phyloP scores from a whole-genome alignment of 441 rosid genomes.

The Macaranga tanarius region DNA sequence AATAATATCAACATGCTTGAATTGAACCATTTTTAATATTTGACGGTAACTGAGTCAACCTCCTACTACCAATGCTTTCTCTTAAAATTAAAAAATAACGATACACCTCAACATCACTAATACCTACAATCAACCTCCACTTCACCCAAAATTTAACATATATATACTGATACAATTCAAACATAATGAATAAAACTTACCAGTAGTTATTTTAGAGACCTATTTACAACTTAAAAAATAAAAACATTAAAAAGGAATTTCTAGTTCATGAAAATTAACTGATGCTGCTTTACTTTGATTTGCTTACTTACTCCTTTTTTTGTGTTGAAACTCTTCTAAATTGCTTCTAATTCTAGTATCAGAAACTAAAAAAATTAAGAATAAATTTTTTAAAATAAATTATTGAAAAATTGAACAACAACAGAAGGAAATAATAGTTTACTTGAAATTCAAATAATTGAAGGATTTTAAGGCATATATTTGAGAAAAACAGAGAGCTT shows the following conservation, averaged over 20 bases:
- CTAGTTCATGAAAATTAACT: neutral
- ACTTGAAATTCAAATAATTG: too few relatives aligned
- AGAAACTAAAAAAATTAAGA: conserved; percentile 41
- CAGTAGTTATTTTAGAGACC: conserved; percentile 70
- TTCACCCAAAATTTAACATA: neutral
- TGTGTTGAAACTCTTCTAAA: conserved; percentile 60
- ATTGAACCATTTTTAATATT: conserved; percentile 63
- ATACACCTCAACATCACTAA: conserved; percentile 52
- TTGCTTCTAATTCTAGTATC: conserved; percentile 70
- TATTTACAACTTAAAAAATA: conserved; percentile 54
- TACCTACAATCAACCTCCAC: conserved; percentile 51
- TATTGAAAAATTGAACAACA: too few relatives aligned
- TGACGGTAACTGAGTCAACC: conserved; percentile 63
- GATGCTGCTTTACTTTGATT: conserved; percentile 4
- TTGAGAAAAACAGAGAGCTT: too few relatives aligned
- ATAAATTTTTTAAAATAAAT: neutral
- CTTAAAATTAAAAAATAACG: conserved; percentile 55
- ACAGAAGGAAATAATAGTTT: too few relatives aligned
- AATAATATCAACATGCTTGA: conserved; percentile 49
- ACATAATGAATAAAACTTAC: conserved; percentile 36
- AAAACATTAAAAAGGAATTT: too few relatives aligned
- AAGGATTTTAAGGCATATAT: too few relatives aligned
- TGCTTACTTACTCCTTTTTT: conserved; percentile 55
- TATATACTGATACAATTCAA: neutral
- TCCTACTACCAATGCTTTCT: conserved; percentile 36